phyloP scores from a whole-genome alignment of 1,139 yeast species.

The Pichia sp. region DNA sequence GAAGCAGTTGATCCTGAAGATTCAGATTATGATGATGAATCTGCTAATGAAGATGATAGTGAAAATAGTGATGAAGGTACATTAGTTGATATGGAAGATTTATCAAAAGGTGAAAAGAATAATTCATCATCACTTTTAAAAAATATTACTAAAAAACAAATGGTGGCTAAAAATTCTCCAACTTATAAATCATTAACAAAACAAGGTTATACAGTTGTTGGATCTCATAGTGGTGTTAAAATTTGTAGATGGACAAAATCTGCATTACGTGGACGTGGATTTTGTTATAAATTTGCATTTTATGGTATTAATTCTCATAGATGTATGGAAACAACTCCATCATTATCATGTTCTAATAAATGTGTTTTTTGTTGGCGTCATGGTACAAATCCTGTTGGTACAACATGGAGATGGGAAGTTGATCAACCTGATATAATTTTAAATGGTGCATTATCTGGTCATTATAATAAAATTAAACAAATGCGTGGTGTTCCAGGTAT shows the following conservation, averaged over 20 bases:
- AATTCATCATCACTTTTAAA: constrained; percentile 21
- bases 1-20: constrained; percentile 42
- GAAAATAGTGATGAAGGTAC: constrained; percentile 31
- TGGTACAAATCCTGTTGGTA: constrained; percentile 95
- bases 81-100: constrained; percentile 78
- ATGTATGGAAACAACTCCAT: constrained; percentile 95
- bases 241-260: constrained; percentile 96
- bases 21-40: constrained; percentile 28
- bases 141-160: constrained; percentile 46
- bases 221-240: constrained; percentile 92
- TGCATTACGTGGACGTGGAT: constrained; percentile 89
- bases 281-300: constrained; percentile 88
- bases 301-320: constrained; percentile 86
- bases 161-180: constrained; percentile 89
- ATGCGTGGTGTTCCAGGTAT: constrained; percentile 96
- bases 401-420: constrained; percentile 94
- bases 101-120: constrained; percentile 30
- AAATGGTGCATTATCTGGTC: constrained; percentile 83
- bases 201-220: constrained; percentile 90
- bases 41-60: background rate
- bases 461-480: constrained; percentile 85
- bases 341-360: constrained; percentile 87
- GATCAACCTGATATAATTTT: constrained; percentile 82
- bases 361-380: constrained; percentile 98
- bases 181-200: constrained; percentile 83